A percentile compares a stretch with the other conserved stretches of the same genome.
These are phyloP conservation scores for Coemansia sp. DNA, from an alignment of 192 early-diverging fungal genomes.

Conservation along the genomic window DNA sequence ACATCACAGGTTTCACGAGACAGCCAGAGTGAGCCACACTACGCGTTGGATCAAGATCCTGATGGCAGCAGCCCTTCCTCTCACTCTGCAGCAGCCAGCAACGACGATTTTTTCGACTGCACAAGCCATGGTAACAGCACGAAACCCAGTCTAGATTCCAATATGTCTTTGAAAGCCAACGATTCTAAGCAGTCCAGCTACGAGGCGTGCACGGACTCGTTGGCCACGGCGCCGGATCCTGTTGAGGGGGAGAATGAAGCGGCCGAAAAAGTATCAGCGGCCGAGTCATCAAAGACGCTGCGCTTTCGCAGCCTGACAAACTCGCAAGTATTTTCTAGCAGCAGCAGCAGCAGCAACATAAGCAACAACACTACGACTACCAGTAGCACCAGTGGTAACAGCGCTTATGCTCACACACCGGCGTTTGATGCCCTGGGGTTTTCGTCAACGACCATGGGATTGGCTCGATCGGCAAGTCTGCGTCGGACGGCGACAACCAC, in stretches of 20 bases:
- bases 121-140: conserved; percentile 27
- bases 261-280: not conserved
- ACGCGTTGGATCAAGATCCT: not conserved
- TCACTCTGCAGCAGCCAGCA: conserved; percentile 10
- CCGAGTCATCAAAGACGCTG: conserved; percentile 18
- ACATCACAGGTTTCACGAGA: conserved; percentile 1
- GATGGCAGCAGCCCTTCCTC: not conserved
- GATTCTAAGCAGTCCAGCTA: conserved; percentile 7
- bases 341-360: not conserved
- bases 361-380: not conserved
- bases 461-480: conserved; percentile 12
- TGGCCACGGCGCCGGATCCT: not conserved
- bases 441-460: not conserved
- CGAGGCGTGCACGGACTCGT: not conserved
- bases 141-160: conserved; percentile 30
- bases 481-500: conserved; percentile 41
- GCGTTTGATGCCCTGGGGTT: not conserved
- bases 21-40: not conserved
- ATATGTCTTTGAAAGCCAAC: not conserved
- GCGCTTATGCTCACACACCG: not conserved
- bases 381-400: not conserved
- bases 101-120: conserved; percentile 50
- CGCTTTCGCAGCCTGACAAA: conserved; percentile 33
- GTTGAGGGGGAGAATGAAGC: not conserved
- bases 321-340: conserved; percentile 14